A percentile compares a stretch with the other conserved stretches of the same genome.
Evolutionary conservation across 2,329 filamentous ascomycete genomes (phyloP).

Genomic region (Claviceps sp.): DNA sequence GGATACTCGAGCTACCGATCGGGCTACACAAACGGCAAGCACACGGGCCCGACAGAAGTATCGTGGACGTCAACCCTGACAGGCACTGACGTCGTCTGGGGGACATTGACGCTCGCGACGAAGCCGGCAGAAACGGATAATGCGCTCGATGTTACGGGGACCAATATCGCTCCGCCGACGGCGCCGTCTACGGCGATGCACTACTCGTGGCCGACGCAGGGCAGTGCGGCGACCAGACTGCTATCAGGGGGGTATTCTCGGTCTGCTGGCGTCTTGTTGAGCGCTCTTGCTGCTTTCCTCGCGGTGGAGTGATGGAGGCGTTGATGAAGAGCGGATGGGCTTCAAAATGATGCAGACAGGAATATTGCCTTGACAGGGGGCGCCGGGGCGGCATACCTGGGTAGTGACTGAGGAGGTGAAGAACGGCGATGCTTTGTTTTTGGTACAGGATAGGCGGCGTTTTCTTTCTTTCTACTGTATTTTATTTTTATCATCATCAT

Average conservation of each 20-base stretch:
- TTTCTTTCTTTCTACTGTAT: too few species aligned
- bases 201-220: slow-evolving; percentile 4
- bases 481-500: too few species aligned
- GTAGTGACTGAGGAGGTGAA: too few species aligned
- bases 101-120: slow-evolving; percentile 28
- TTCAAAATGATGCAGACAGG: background rate
- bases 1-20: slow-evolving; percentile 32
- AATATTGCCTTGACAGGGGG: background rate
- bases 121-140: slow-evolving; percentile 20
- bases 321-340: background rate
- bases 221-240: background rate
- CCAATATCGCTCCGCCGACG: slow-evolving; percentile 7
- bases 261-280: background rate
- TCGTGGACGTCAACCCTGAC: slow-evolving; percentile 32
- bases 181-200: slow-evolving; percentile 6
- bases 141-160: slow-evolving; percentile 12
- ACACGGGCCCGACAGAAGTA: slow-evolving; percentile 29
- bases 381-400: too few species aligned
- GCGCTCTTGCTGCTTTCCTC: background rate
- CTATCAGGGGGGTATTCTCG: background rate
- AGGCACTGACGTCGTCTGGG: slow-evolving; percentile 30
- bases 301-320: background rate
- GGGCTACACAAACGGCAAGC: slow-evolving; percentile 23
- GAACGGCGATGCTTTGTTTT: too few species aligned
- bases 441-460: too few species aligned